phyloP scores from a whole-genome alignment of 2,329 filamentous ascomycete genomes.

The Drechslerella dactyloides region DNA sequence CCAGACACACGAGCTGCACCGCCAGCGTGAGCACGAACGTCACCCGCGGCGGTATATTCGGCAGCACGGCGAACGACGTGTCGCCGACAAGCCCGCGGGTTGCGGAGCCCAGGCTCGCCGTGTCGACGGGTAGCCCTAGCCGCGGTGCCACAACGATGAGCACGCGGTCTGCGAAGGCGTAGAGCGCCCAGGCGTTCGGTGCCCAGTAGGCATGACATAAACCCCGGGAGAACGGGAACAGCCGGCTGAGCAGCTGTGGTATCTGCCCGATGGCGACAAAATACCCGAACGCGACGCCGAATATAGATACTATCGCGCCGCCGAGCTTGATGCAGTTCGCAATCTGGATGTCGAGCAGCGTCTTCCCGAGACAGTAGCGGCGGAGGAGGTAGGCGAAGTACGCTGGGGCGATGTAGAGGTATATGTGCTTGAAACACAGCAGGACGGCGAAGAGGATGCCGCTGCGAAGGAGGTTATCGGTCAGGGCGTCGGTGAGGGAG shows the following conservation, averaged over 20 bases:
- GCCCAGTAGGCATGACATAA: conserved; percentile 99
- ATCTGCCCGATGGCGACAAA: conserved; percentile 83
- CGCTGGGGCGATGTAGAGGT: conserved; percentile 91
- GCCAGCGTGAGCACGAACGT: conserved; percentile 81
- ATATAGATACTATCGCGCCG: conserved; percentile 71
- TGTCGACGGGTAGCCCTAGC: conserved; percentile 74
- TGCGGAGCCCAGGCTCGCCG: conserved; percentile 80
- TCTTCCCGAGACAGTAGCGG: conserved; percentile 82
- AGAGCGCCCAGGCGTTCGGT: conserved; percentile 94
- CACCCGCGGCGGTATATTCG: conserved; percentile 77
- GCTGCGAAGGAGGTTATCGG: conserved; percentile 75
- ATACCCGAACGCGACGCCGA: conserved; percentile 84
- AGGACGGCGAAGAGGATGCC: conserved; percentile 83
- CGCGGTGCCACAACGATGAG: conserved; percentile 85
- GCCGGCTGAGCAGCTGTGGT: conserved; percentile 77
- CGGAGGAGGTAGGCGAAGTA: conserved; percentile 95
- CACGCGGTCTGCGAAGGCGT: conserved; percentile 85
- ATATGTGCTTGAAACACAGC: conserved; percentile 96
- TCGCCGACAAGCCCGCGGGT: conserved; percentile 93
- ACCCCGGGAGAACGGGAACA: conserved; percentile 93
- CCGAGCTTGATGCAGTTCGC: conserved; percentile 85
- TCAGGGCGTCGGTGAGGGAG: conserved; percentile 81
- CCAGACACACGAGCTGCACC: conserved; percentile 67
- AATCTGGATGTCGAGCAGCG: conserved; percentile 76
- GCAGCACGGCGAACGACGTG: conserved; percentile 89